A percentile compares a stretch with the other conserved stretches of the same genome.
Evolutionary conservation across 2,329 filamentous ascomycete species (phyloP).

Genomic region (Aureobasidium sp.): DNA sequence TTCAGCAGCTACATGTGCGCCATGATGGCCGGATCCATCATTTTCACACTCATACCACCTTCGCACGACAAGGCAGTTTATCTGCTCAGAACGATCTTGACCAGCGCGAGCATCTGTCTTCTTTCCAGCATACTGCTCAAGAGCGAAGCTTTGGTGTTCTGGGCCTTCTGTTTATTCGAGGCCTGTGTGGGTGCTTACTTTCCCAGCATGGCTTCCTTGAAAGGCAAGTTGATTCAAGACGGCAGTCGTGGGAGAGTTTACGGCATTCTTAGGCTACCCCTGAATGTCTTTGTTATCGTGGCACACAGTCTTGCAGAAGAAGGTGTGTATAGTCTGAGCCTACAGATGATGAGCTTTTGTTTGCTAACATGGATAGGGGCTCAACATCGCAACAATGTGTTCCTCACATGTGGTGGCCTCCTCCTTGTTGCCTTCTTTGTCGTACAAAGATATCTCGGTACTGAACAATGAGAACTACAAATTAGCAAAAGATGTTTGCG

Average conservation of each 20-base stretch:
- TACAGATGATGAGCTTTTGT: background rate
- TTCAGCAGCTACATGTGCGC: slow-evolving; percentile 54
- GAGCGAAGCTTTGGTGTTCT: slow-evolving; percentile 43
- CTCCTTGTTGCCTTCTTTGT: slow-evolving; percentile 16
- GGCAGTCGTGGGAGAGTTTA: slow-evolving; percentile 49
- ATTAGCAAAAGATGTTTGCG: too few relatives aligned
- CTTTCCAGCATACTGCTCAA: slow-evolving; percentile 33
- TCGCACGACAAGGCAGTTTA: slow-evolving; percentile 26
- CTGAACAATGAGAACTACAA: background rate
- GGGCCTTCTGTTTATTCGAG: slow-evolving; percentile 53
- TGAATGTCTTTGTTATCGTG: slow-evolving; percentile 52
- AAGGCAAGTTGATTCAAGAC: slow-evolving; percentile 50
- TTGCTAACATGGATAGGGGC: slow-evolving; percentile 4
- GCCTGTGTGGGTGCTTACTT: slow-evolving; percentile 53
- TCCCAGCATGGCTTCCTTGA: slow-evolving; percentile 50
- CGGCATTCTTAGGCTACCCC: slow-evolving; percentile 50
- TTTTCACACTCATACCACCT: slow-evolving; percentile 39
- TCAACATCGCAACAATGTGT: slow-evolving; percentile 19
- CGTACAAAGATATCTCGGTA: slow-evolving; percentile 13
- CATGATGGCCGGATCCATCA: slow-evolving; percentile 52
- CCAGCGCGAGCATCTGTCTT: slow-evolving; percentile 33
- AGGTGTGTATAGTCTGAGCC: slow-evolving; percentile 16
- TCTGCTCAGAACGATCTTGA: slow-evolving; percentile 37
- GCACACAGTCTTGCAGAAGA: slow-evolving; percentile 42
- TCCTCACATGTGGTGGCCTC: slow-evolving; percentile 18